Evolutionary conservation across 371 early-diverging fungal species (phyloP), one percentile per base, ranked within the genome.

Genomic region (Antonospora locustae): DNA sequence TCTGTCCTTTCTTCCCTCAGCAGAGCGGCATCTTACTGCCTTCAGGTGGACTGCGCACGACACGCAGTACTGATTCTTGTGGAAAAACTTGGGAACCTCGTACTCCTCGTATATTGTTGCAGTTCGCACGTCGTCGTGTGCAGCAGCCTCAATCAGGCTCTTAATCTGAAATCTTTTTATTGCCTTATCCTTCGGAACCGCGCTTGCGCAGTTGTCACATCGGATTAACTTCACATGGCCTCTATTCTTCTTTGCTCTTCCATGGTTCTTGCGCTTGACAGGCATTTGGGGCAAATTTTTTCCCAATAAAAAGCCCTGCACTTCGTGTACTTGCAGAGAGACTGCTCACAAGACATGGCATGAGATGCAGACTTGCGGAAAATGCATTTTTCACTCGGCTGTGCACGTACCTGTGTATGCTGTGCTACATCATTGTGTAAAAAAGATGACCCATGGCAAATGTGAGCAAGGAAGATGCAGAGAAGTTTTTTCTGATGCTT

Each of bases 141-240:
- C 91, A 58, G 94, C 94, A 69, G 81, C 78, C 78, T 95, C 96
- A 59, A 95, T 86, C 84, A 95, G 87, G 79, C 87, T 88, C 71
- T 88, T 82, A 77, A 92, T 83, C 71, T 83, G 79, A 81, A 89
- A 88, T 67, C 93, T 83, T 84, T 91, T 91, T 78, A 95, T 87
- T 73, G 92, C 88, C 84, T 95, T 94, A 80, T 94, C 96, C 83
- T 95, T 95, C 66, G 96, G 90, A 63, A 86, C 85, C 71, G 86
- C 84, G 77, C 89, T 84, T 61, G 81, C 82, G 80, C 96, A 95
- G 86, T 95, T 90, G 73, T 85, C 84, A 81, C 96, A 95, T 72
- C 93, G 86, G 70, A 91, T 84, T 64, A 81, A 81, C 78, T 81
- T 83, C 75, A 82, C 83, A 81, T 90, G 88, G 72, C 96, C 96